Evolutionary conservation across 2,329 filamentous ascomycete genomes (phyloP), one percentile per base, ranked within the genome.

Genomic region (Fusarium sp.): DNA sequence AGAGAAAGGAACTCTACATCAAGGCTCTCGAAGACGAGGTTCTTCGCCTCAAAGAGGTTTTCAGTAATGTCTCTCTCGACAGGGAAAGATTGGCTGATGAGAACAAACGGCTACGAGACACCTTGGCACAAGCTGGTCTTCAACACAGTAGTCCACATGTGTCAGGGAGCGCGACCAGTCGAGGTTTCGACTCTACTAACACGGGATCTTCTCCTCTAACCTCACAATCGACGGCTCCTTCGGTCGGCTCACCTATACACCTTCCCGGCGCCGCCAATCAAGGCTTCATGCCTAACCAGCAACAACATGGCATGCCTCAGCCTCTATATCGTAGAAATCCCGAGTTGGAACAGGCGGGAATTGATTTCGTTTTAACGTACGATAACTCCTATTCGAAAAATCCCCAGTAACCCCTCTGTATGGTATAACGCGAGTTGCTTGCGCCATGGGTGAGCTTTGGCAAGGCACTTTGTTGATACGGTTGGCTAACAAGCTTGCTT

Each of bases 1-100:
- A 98, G 82, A 90, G 96, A 72, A 98, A 98, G 80, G 96, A 98
- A 81, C 87, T 94, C 75, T 98, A 98, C 80, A 97, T 98, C 84
- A 97, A 97, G 80, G 90, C 92, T 13, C 88, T 98, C 18, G 96
- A 99, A 80, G 91, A 95, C 76, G 94, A 98, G 81, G 92, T 98
- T 8, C 85, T 97, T 22, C 91, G 94, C 51, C 85, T 98, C 45
- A 96, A 97, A 78, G 94, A 98, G 78, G 87, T 91, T n/a, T 95
- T 91, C 76, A 90, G 90, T 75, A 90, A 87, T 53, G 87, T 91
- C 20, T 87, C 89, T 9, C 90, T 92, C 72, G 93, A 97, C 78
- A 93, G 94, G 76, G 89, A 94, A 56, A 86, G 88, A 54, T 83
- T 94, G 11, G 86, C 88, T 47, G 90, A 94, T 58, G 95, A 98